phyloP scores from a whole-genome alignment of 495 filamentous ascomycete species.

The Aspergillus cavernicola region DNA sequence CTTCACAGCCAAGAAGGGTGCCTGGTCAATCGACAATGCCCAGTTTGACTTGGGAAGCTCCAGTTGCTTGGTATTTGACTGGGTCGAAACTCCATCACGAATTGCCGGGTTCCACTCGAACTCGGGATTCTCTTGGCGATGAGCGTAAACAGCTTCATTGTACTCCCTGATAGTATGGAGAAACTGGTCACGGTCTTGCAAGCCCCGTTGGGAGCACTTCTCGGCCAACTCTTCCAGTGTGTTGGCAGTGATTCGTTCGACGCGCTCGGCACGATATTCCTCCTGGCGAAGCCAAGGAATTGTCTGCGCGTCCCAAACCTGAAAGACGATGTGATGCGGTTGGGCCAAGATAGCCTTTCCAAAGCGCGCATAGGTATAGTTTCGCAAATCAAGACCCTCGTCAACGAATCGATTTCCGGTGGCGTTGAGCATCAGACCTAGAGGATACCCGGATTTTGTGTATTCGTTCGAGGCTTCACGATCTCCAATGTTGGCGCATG shows the following conservation, averaged over 20 bases:
- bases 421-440: conserved; percentile 59
- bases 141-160: conserved; percentile 46
- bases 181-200: conserved; percentile 34
- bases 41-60: conserved; percentile 58
- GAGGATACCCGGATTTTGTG: conserved; percentile 63
- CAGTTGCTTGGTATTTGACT: conserved; percentile 33
- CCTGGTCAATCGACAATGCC: too few species aligned
- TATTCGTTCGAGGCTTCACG: conserved; percentile 56
- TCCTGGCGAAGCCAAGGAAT: conserved; percentile 48
- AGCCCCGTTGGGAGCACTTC: conserved; percentile 42
- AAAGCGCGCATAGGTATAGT: conserved; percentile 63
- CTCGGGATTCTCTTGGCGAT: conserved; percentile 34
- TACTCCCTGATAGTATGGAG: conserved; percentile 47
- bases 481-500: conserved; percentile 47
- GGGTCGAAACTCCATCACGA: conserved; percentile 55
- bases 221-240: conserved; percentile 52
- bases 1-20: conserved; percentile 55
- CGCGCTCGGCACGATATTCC: conserved; percentile 55
- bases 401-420: conserved; percentile 59
- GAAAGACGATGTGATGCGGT: conserved; percentile 53
- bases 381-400: conserved; percentile 58
- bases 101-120: conserved; percentile 50
- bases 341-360: conserved; percentile 54
- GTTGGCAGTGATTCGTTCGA: conserved; percentile 43
- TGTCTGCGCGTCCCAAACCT: conserved; percentile 55